These are phyloP conservation scores for Penicillium canariense DNA, from an alignment of 495 filamentous ascomycete genomes.

Conservation along the genomic window DNA sequence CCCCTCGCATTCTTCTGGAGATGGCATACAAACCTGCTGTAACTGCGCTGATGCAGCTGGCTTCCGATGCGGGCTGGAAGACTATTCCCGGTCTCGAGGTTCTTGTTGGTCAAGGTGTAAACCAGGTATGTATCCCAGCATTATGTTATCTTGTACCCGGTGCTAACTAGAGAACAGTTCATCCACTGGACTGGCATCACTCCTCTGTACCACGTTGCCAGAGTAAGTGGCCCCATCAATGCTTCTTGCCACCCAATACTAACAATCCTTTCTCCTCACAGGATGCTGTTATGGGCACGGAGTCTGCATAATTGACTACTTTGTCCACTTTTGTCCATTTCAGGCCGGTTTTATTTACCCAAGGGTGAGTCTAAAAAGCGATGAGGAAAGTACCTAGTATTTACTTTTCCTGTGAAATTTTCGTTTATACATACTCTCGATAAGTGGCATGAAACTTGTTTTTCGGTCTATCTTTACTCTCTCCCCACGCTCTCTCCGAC, in stretches of 20 bases:
- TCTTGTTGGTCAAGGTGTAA: conserved; percentile 82
- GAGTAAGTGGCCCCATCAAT: conserved; percentile 33
- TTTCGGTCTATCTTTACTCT: not conserved
- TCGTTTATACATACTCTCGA: conserved; percentile 6
- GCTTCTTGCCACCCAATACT: not conserved
- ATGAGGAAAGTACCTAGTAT: conserved; percentile 4
- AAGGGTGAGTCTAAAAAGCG: not conserved
- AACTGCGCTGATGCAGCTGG: conserved; percentile 84
- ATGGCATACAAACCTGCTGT: conserved; percentile 93
- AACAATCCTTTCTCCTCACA: conserved; percentile 9
- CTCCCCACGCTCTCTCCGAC: not conserved
- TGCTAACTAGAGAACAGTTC: conserved; percentile 47
- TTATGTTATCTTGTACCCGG: not conserved
- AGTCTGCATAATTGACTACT: conserved; percentile 13
- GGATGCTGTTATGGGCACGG: conserved; percentile 31
- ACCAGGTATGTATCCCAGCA: conserved; percentile 46
- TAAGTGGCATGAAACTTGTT: not conserved
- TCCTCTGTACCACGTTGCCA: conserved; percentile 64
- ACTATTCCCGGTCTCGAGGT: conserved; percentile 87
- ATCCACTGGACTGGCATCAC: conserved; percentile 76
- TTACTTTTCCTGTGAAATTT: conserved; percentile 1
- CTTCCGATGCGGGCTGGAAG: conserved; percentile 76
- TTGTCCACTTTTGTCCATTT: not conserved
- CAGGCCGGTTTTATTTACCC: not conserved
- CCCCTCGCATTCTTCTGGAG: conserved; percentile 69